Evolutionary conservation across 768 basidiomycete genomes (phyloP).

Genomic region (Suillus americanus): DNA sequence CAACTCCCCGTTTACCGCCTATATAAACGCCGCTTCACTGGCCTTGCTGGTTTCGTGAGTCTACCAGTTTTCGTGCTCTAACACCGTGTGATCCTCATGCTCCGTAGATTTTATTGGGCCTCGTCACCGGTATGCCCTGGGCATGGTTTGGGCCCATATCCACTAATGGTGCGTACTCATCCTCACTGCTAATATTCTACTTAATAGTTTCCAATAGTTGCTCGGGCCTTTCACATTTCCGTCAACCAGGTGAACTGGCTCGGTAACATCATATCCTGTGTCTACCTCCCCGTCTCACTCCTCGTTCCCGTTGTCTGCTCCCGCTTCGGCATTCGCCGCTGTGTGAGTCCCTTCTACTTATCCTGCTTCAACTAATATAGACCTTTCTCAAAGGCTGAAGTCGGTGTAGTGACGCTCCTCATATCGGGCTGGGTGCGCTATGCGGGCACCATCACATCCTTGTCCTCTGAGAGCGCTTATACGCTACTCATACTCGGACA

Average conservation of each 20-base stretch:
- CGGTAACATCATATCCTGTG: conserved; percentile 61
- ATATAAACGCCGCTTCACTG: conserved; percentile 69
- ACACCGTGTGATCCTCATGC: neutral
- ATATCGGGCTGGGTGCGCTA: conserved; percentile 77
- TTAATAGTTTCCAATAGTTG: conserved; percentile 40
- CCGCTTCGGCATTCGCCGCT: conserved; percentile 59
- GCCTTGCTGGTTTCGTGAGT: conserved; percentile 58
- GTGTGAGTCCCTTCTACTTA: conserved; percentile 44
- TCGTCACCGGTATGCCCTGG: conserved; percentile 65
- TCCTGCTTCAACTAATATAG: neutral
- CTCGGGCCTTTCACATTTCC: conserved; percentile 63
- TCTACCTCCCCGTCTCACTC: conserved; percentile 64
- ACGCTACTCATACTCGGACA: conserved; percentile 71
- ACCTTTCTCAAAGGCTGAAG: conserved; percentile 48
- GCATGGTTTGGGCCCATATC: conserved; percentile 88
- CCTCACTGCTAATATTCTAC: neutral
- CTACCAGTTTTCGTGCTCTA: conserved; percentile 14
- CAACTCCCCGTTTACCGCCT: conserved; percentile 45
- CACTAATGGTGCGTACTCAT: conserved; percentile 48
- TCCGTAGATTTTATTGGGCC: conserved; percentile 56
- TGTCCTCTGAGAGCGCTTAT: conserved; percentile 55
- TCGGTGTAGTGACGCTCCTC: conserved; percentile 53
- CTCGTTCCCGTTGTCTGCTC: conserved; percentile 56
- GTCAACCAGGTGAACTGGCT: conserved; percentile 80
- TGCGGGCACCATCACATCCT: conserved; percentile 58